Conservation (phyloP, 169 alveolate species). For the Nephromyces sp. region DNA sequence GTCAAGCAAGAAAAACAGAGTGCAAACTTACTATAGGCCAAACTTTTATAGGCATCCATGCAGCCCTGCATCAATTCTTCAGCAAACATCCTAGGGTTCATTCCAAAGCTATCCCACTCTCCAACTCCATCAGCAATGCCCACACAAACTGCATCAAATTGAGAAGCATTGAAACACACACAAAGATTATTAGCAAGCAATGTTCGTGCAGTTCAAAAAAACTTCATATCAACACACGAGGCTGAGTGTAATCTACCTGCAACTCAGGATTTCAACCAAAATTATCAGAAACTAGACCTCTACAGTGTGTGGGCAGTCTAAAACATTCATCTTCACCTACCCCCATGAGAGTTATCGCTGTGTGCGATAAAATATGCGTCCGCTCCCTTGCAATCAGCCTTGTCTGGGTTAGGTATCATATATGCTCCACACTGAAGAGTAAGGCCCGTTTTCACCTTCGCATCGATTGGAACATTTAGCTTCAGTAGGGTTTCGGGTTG, state of each 20-base stretch:
- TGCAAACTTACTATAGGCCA: slow-evolving; percentile 14
- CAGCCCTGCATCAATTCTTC: slow-evolving; percentile 42
- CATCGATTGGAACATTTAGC: not conserved
- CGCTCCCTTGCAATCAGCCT: slow-evolving; percentile 68
- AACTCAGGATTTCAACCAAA: no score
- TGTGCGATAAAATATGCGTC: slow-evolving; percentile 59
- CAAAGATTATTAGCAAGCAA: no score
- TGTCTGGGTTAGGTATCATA: slow-evolving; percentile 50
- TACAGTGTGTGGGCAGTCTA: no score
- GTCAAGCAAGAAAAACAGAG: not conserved
- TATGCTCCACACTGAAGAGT: slow-evolving; percentile 14
- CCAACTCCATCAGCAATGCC: slow-evolving; percentile 66
- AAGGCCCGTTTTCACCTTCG: not conserved
- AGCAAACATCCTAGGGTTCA: slow-evolving; percentile 43
- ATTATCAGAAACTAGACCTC: no score
- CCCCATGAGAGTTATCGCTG: no score
- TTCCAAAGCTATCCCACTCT: slow-evolving; percentile 52
- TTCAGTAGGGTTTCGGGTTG: not conserved
- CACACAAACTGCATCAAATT: slow-evolving; percentile 35
- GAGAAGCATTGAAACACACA: no score
- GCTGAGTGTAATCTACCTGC: no score
- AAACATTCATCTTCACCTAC: no score
- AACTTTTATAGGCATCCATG: no score
- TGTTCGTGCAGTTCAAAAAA: no score
- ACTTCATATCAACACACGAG: no score